These are phyloP conservation scores for Talaromyces sp. DNA, from an alignment of 2,329 filamentous ascomycete genomes.

Conservation along the genomic window DNA sequence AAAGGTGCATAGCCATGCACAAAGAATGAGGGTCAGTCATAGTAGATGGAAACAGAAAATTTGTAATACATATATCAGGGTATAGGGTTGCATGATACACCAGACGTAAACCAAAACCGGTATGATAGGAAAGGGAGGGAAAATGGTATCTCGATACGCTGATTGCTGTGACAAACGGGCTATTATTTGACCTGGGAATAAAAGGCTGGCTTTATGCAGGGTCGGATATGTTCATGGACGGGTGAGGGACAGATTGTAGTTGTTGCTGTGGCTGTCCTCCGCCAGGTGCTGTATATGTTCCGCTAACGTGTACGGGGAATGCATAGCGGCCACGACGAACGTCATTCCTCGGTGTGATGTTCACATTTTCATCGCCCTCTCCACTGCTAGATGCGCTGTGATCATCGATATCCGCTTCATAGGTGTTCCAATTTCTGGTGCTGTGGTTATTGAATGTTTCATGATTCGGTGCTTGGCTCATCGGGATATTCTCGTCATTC, in stretches of 20 bases:
- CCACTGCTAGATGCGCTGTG: conserved; percentile 16
- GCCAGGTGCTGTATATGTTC: conserved; percentile 24
- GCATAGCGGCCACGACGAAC: conserved; percentile 23
- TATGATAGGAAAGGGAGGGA: not conserved
- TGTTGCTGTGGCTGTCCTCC: conserved; percentile 16
- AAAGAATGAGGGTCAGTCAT: not conserved
- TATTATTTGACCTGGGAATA: not conserved
- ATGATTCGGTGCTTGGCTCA: conserved; percentile 8
- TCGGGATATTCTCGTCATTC: conserved; percentile 1
- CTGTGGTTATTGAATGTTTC: conserved; percentile 12
- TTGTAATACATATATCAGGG: conserved; percentile 12
- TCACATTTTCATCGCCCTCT: conserved; percentile 23
- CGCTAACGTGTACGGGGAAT: conserved; percentile 30
- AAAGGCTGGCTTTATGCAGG: not conserved
- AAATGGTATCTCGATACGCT: not conserved
- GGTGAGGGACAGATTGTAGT: not conserved
- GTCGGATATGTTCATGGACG: conserved; percentile 6
- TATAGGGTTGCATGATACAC: conserved; percentile 6
- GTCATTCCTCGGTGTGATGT: conserved; percentile 23
- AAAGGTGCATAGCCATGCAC: not conserved
- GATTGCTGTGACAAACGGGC: not conserved
- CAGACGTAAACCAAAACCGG: not conserved
- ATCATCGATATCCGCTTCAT: conserved; percentile 23
- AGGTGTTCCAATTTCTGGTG: conserved; percentile 23
- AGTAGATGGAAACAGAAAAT: not conserved